Conservation (phyloP, 805 yeast genomes). For the Teunomyces pallodes region DNA sequence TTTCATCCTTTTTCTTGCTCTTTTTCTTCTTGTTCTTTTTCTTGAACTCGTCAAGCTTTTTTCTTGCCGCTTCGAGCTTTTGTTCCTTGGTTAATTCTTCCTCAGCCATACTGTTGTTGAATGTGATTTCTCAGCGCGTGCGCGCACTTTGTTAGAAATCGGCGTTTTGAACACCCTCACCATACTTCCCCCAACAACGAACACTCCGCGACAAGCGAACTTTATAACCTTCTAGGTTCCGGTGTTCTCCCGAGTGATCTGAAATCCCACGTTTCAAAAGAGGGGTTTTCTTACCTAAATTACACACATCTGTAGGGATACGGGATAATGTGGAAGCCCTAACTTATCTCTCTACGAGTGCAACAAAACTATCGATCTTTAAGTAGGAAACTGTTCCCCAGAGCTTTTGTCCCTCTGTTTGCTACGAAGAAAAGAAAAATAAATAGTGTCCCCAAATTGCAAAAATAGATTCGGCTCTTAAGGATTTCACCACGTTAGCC, state of each 20-base stretch:
- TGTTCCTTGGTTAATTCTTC: slow-evolving; percentile 47
- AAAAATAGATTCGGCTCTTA: too few relatives aligned
- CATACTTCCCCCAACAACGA: neutral
- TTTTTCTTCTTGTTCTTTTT: slow-evolving; percentile 52
- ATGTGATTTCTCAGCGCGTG: neutral
- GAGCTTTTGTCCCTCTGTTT: too few relatives aligned
- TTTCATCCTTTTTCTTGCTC: slow-evolving; percentile 42
- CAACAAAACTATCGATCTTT: too few relatives aligned
- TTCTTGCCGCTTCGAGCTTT: slow-evolving; percentile 71
- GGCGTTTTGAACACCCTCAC: neutral
- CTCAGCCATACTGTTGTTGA: slow-evolving; percentile 7
- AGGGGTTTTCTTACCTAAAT: neutral
- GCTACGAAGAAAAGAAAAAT: too few relatives aligned
- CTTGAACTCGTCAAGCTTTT: slow-evolving; percentile 69
- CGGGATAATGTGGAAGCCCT: too few relatives aligned
- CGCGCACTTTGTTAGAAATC: neutral
- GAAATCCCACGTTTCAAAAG: neutral
- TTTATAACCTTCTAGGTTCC: neutral
- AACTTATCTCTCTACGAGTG: too few relatives aligned
- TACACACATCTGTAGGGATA: too few relatives aligned
- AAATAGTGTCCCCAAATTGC: too few relatives aligned
- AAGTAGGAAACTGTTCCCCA: too few relatives aligned
- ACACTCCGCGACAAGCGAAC: neutral
- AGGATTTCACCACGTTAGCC: too few relatives aligned
- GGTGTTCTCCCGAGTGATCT: neutral